Evolutionary conservation across 371 early-diverging fungal species (phyloP), one percentile per base, ranked within the genome.

Genomic region (Rhizomucor miehei): DNA sequence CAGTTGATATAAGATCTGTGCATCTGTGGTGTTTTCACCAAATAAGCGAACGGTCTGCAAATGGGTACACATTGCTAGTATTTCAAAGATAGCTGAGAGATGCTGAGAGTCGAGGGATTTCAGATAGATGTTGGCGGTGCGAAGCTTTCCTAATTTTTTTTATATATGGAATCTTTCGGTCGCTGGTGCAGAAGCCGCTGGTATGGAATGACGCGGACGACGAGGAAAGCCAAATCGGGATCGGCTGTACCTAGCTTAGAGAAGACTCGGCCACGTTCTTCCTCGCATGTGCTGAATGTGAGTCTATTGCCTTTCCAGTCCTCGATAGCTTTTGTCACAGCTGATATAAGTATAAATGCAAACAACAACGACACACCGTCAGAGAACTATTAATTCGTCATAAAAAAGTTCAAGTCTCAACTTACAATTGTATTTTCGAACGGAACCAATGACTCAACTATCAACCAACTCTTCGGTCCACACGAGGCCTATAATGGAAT

Each of bases 381-480:
- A 41, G 12, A 4, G 19, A 41, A 19, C 41, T 19, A 45, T 36
- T 49, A 19, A 20, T 51, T 17, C 6, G 35, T 23, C 39, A 45
- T 48, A 39, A 44, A 44, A 37, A 14, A 40, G 36, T 25, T 16
- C 6, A 43, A 43, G 17, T 44, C 55, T n/a, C 13, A 47, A 24
- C 48, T 66, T 75, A 86, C 89, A 73, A 60, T 95, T 89, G 24
- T 83, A 80, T 36, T 81, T 62, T 44, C 98, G 81, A 35, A 76
- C 73, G n/a, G 89, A 83, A n/a, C 86, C 88, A 34, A 90, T 84
- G 23, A 98, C 87, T 47, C 88, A 75, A 57, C 86, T 89, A 75
- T 94, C 98, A 13, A 98, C 84, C 11, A 91, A 83, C 66, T 98
- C 98, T 24, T 94, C 92, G 4, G 88, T 78, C 82, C 92, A 98